These are phyloP conservation scores for Rhizomucor miehei DNA, from an alignment of 371 early-diverging fungal genomes.

Conservation along the genomic window DNA sequence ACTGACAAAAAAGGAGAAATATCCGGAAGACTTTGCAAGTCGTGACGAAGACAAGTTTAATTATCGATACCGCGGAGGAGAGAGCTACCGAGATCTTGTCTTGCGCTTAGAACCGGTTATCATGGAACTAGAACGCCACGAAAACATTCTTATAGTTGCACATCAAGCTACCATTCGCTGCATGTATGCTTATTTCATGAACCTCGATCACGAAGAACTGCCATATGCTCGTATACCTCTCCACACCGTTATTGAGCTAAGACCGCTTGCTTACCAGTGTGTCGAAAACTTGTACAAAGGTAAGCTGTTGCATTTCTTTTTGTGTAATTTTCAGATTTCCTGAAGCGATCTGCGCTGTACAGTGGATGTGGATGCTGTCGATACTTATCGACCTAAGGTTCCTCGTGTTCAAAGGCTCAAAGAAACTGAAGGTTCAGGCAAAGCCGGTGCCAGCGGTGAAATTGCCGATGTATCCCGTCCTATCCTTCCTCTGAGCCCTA, in stretches of 20 bases:
- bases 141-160: slow-evolving; percentile 93
- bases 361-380: slow-evolving; percentile 84
- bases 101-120: slow-evolving; percentile 74
- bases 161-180: slow-evolving; percentile 94
- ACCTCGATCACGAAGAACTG: slow-evolving; percentile 85
- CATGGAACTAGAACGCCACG: slow-evolving; percentile 96
- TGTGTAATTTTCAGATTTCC: too few relatives aligned
- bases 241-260: slow-evolving; percentile 93
- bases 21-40: slow-evolving; percentile 85
- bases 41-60: slow-evolving; percentile 95
- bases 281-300: slow-evolving; percentile 81
- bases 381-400: slow-evolving; percentile 75
- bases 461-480: slow-evolving; percentile 21
- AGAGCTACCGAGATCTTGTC: slow-evolving; percentile 81
- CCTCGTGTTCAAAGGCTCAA: slow-evolving; percentile 9
- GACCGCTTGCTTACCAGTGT: slow-evolving; percentile 94
- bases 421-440: slow-evolving; percentile 5
- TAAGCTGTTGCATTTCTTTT: slow-evolving; percentile 7
- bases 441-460: slow-evolving; percentile 40
- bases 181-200: slow-evolving; percentile 93
- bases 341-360: neutral
- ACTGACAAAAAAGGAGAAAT: too few relatives aligned
- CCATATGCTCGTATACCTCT: slow-evolving; percentile 97
- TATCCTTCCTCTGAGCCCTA: slow-evolving; percentile 10
- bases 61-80: slow-evolving; percentile 93